phyloP scores from a whole-genome alignment of 306 rosid species.

The Castanea sativa region DNA sequence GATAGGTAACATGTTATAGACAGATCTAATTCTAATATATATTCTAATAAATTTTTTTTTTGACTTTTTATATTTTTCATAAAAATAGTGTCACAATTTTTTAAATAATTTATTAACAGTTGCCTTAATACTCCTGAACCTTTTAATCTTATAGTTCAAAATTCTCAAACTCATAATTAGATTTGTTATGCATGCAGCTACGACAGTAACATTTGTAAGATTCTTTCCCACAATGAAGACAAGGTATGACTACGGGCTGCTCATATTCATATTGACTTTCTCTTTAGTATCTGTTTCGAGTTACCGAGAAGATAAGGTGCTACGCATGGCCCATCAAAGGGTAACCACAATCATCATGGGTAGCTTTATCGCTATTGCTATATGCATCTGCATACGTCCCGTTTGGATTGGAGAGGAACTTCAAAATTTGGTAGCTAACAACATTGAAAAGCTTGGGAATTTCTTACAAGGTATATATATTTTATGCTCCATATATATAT shows the following conservation, averaged over 20 bases:
- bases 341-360: constrained; percentile 36
- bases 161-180: background rate
- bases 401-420: constrained; percentile 44
- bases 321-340: constrained; percentile 35
- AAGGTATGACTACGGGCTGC: constrained; percentile 51
- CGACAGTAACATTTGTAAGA: constrained; percentile 37
- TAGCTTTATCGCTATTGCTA: constrained; percentile 14
- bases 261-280: constrained; percentile 48
- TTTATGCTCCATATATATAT: too few species aligned
- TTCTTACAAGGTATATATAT: background rate
- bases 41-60: too few species aligned
- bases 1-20: constrained; percentile 1
- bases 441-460: constrained; percentile 36
- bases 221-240: constrained; percentile 47
- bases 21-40: background rate
- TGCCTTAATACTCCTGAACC: too few species aligned
- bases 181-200: constrained; percentile 18
- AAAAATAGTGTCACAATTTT: too few species aligned
- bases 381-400: constrained; percentile 38
- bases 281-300: constrained; percentile 46
- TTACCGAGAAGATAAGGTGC: constrained; percentile 24
- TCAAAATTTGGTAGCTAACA: constrained; percentile 33
- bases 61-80: too few species aligned
- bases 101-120: background rate
- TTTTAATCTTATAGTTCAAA: too few species aligned